phyloP scores from a whole-genome alignment of 208 protist genomes.

The Naegleria fowleri region DNA sequence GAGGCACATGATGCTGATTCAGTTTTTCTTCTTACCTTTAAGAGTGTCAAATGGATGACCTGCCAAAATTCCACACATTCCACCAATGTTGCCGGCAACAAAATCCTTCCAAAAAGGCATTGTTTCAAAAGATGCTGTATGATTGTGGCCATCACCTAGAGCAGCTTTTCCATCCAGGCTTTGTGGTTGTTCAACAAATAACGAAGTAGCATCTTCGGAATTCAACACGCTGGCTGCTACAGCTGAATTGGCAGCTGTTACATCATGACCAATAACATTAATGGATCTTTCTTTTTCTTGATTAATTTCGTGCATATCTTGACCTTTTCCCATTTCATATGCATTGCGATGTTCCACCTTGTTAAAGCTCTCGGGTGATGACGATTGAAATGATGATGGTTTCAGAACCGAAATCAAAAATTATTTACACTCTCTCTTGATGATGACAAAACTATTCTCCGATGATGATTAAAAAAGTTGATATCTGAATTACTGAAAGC shows the following conservation, averaged over 20 bases:
- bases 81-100: constrained; percentile 15
- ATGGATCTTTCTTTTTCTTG: background rate
- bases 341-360: background rate
- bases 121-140: background rate
- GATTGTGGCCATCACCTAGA: background rate
- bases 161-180: no score
- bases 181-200: no score
- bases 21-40: background rate
- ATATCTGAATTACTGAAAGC: no score
- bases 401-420: no score
- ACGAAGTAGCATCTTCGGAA: background rate
- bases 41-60: constrained; percentile 18
- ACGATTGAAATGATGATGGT: no score
- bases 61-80: constrained; percentile 17
- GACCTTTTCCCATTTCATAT: background rate
- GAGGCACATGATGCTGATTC: background rate
- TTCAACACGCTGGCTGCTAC: background rate
- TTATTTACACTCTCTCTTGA: no score
- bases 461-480: no score
- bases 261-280: background rate
- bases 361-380: no score
- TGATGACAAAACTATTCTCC: no score
- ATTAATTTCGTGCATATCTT: background rate
- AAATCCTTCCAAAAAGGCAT: constrained; percentile 21
- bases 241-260: background rate